Evolutionary conservation across 805 yeast genomes (phyloP).

Genomic region (Martiniozyma abietophila): DNA sequence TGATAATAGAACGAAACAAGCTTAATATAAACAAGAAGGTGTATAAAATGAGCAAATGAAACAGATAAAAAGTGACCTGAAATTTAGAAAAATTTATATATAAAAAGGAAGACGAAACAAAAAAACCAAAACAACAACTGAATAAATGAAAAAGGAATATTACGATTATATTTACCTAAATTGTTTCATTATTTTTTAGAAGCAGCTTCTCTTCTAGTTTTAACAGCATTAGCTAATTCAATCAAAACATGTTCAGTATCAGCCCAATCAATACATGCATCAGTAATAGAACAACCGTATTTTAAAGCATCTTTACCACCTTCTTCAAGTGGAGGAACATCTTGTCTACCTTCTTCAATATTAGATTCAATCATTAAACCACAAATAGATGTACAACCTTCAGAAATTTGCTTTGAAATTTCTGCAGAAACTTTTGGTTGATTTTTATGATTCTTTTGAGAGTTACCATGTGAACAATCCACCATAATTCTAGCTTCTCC

Average conservation of each 20-base stretch:
- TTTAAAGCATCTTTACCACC: constrained; percentile 69
- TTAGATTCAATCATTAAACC: constrained; percentile 97
- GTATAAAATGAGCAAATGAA: no score
- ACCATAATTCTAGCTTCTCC: constrained; percentile 74
- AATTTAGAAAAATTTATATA: neutral
- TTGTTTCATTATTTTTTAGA: constrained; percentile 1
- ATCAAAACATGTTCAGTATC: constrained; percentile 66
- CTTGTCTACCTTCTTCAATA: constrained; percentile 87
- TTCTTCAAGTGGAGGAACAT: constrained; percentile 53
- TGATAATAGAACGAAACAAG: no score
- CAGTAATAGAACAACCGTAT: constrained; percentile 96
- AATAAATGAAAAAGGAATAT: neutral
- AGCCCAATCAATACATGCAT: constrained; percentile 92
- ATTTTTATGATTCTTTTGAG: constrained; percentile 80
- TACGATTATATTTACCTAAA: no score
- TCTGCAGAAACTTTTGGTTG: constrained; percentile 82
- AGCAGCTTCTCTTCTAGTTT: constrained; percentile 54
- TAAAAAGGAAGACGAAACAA: neutral
- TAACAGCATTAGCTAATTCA: constrained; percentile 70
- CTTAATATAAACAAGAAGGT: no score
- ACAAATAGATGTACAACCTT: constrained; percentile 69
- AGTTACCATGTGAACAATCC: constrained; percentile 97
- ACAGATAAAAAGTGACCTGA: no score
- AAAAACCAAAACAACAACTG: neutral
- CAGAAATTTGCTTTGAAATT: constrained; percentile 68